Evolutionary conservation across 192 early-diverging fungal species (phyloP).

Genomic region (Gonapodya sp.): DNA sequence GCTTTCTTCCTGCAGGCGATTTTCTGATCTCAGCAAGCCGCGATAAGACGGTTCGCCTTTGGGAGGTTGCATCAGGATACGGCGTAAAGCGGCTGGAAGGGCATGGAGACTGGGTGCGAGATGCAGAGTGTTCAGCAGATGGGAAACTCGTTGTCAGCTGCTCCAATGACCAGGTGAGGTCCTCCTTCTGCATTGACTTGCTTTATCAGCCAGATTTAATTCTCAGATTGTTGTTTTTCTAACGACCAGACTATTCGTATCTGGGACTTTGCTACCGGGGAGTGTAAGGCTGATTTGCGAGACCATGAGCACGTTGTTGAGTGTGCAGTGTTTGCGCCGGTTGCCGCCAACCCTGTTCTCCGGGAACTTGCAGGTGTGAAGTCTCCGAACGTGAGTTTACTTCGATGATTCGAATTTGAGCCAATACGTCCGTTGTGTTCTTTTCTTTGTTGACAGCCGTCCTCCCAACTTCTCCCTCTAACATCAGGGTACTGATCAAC

Average conservation of each 20-base stretch:
- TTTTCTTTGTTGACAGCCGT: background rate
- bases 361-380: slow-evolving; percentile 55
- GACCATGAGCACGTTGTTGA: slow-evolving; percentile 97
- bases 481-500: background rate
- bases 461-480: background rate
- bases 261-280: slow-evolving; percentile 66
- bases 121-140: slow-evolving; percentile 57
- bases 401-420: background rate
- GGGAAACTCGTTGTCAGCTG: slow-evolving; percentile 61
- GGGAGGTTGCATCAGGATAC: slow-evolving; percentile 76
- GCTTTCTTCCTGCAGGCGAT: slow-evolving; percentile 64
- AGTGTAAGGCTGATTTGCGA: slow-evolving; percentile 65
- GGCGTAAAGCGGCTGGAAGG: slow-evolving; percentile 71
- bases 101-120: slow-evolving; percentile 84
- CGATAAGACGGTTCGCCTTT: slow-evolving; percentile 83
- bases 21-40: slow-evolving; percentile 79
- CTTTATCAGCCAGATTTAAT: background rate
- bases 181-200: background rate
- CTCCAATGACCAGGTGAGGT: slow-evolving; percentile 78
- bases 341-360: slow-evolving; percentile 49
- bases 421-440: background rate
- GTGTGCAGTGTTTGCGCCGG: slow-evolving; percentile 75
- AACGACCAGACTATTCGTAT: slow-evolving; percentile 64
- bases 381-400: background rate
- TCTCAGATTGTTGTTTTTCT: background rate